phyloP scores from a whole-genome alignment of 331 rosid species.

The Quercus lobata region DNA sequence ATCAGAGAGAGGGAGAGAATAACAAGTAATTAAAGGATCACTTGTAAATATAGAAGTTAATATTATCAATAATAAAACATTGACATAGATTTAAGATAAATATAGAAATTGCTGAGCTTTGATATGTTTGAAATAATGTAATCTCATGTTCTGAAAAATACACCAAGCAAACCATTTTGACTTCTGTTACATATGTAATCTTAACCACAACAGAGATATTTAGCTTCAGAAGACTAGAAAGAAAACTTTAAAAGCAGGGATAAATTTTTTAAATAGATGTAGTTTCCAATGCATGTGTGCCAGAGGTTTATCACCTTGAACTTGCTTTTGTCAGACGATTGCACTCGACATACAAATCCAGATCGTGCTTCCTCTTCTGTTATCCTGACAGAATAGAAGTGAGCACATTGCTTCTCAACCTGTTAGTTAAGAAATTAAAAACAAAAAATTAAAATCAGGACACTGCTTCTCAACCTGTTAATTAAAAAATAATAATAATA shows the following conservation, averaged over 20 bases:
- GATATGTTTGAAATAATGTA: background rate
- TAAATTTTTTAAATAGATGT: slow-evolving; percentile 9
- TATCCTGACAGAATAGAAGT: slow-evolving; percentile 79
- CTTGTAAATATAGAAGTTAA: background rate
- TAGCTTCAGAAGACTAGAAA: background rate
- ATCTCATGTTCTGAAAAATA: background rate
- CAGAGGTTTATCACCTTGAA: slow-evolving; percentile 65
- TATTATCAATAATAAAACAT: background rate
- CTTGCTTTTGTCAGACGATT: slow-evolving; percentile 92
- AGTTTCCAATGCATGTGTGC: slow-evolving; percentile 3
- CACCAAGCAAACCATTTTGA: background rate
- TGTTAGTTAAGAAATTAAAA: slow-evolving; percentile 29
- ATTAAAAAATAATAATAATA: slow-evolving; percentile 12
- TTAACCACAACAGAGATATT: background rate
- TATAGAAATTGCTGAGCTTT: background rate
- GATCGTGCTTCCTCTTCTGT: slow-evolving; percentile 77
- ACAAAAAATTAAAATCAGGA: slow-evolving; percentile 5
- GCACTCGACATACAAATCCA: slow-evolving; percentile 97
- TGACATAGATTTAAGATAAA: background rate
- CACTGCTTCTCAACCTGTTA: slow-evolving; percentile 93
- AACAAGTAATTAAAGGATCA: background rate
- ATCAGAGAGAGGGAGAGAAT: background rate
- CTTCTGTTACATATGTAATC: background rate
- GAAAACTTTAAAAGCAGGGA: background rate
- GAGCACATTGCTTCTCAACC: slow-evolving; percentile 99